These are phyloP conservation scores for Torrubiella hemipterigena DNA, from an alignment of 2,329 filamentous ascomycete species.

Conservation along the genomic window DNA sequence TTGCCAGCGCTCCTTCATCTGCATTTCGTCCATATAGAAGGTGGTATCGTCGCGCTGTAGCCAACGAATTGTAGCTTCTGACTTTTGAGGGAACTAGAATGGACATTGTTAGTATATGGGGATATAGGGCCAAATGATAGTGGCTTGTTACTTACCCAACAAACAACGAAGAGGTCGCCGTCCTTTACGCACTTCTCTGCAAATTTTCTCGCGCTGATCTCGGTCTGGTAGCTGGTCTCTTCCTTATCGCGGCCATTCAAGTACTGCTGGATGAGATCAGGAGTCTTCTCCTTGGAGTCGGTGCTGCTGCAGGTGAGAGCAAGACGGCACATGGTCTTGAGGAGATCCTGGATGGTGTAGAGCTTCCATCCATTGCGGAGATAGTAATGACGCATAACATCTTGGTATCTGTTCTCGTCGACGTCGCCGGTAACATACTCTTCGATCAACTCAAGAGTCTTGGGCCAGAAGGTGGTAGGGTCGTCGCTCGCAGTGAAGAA, in stretches of 20 bases:
- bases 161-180: constrained; percentile 78
- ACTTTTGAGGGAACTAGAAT: constrained; percentile 51
- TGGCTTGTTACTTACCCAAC: constrained; percentile 57
- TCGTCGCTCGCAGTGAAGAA: constrained; percentile 59
- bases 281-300: constrained; percentile 86
- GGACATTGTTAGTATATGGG: constrained; percentile 18
- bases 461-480: constrained; percentile 65
- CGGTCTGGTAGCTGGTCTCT: constrained; percentile 78
- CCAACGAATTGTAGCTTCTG: constrained; percentile 61
- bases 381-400: constrained; percentile 85
- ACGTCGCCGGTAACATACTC: constrained; percentile 74
- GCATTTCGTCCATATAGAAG: constrained; percentile 81
- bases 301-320: constrained; percentile 72
- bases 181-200: constrained; percentile 91
- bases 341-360: constrained; percentile 83
- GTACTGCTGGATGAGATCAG: constrained; percentile 81
- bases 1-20: constrained; percentile 74
- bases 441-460: constrained; percentile 75
- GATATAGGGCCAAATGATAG: not conserved
- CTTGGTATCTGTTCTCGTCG: constrained; percentile 76
- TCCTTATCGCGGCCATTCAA: constrained; percentile 69
- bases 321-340: constrained; percentile 69
- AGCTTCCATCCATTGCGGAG: constrained; percentile 83
- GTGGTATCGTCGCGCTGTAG: constrained; percentile 59
- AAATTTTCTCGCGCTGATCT: constrained; percentile 82